Evolutionary conservation across 75 land plant species (phyloP), one percentile per base, ranked within the genome.

Genomic region (Pinus tabuliformis): DNA sequence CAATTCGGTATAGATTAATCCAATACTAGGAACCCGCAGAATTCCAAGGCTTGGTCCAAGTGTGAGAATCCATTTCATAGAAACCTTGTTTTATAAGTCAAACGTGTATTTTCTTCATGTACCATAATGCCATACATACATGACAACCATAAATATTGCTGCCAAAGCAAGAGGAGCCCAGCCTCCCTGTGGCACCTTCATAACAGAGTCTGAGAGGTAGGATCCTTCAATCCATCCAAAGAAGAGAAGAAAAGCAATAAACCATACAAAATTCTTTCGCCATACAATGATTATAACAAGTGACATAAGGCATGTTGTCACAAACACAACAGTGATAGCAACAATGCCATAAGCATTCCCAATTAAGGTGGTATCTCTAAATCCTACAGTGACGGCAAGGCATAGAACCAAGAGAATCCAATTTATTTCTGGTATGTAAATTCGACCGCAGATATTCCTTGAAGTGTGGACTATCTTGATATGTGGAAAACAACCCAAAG

Each of bases 341-440:
- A 93, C 96, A 75, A 93, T 79, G 17, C 96, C 93, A 81, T 93
- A 93, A 65, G 93, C 95, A 87, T 93, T 89, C 66, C 93, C 95
- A 59, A 93, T 93, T 24, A 78, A 36, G 15, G 88, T 93, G 2
- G 95, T 93, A 78, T 89, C 91, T 9, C 54, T 84, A 72, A 93
- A 93, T 20, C 93, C 93, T 73, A 89, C 42, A 24, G 89, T 87
- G 5, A 90, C 82, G n/a, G 91, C 83, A 8, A 86, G 21, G 72
- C 88, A 86, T 4, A 93, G 81, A 26, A 93, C 75, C 95, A 93
- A 88, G 8, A 93, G 86, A 21, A 90, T 88, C 95, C 95, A 93
- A 76, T 93, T 93, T 36, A 93, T 93, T 58, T 93, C 95, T 56
- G 93, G 95, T 58, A 90, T 89, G 57, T 93, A 93, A 30, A 93